Evolutionary conservation across 805 yeast species (phyloP).

Genomic region (Candida fluviatilis): DNA sequence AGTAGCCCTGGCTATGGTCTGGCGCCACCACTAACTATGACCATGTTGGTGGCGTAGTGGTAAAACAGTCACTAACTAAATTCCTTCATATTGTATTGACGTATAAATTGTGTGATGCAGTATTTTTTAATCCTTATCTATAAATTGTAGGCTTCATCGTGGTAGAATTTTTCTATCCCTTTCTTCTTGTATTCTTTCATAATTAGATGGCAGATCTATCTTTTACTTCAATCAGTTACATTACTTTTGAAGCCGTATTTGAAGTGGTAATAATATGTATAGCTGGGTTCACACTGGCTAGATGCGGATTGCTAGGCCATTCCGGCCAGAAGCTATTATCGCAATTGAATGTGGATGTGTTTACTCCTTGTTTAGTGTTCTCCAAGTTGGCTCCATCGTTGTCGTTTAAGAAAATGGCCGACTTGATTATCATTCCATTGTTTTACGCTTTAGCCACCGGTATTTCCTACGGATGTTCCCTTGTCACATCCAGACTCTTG

Average conservation of each 20-base stretch:
- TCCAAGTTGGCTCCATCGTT: constrained; percentile 67
- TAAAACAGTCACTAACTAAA: too few relatives aligned
- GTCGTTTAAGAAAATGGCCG: constrained; percentile 71
- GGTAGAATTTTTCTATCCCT: not conserved
- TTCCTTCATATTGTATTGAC: too few relatives aligned
- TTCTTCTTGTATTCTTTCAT: not conserved
- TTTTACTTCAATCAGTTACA: constrained; percentile 45
- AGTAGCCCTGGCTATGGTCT: too few relatives aligned
- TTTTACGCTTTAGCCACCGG: constrained; percentile 80
- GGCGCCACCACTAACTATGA: too few relatives aligned
- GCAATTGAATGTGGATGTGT: constrained; percentile 78
- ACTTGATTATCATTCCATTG: constrained; percentile 79
- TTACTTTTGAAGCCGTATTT: constrained; percentile 87
- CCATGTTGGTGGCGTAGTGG: too few relatives aligned
- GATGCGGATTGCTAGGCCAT: constrained; percentile 62
- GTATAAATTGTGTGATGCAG: too few relatives aligned
- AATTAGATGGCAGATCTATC: constrained; percentile 23
- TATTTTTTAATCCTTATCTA: constrained; percentile 1
- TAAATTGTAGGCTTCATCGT: not conserved
- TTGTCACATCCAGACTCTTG: constrained; percentile 48
- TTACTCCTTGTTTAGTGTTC: constrained; percentile 94
- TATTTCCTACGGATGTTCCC: constrained; percentile 65
- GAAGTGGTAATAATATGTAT: constrained; percentile 85
- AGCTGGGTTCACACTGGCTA: constrained; percentile 84
- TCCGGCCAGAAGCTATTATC: constrained; percentile 76